phyloP scores from a whole-genome alignment of 2,329 filamentous ascomycete species.

The Arthrobotrys iridis region DNA sequence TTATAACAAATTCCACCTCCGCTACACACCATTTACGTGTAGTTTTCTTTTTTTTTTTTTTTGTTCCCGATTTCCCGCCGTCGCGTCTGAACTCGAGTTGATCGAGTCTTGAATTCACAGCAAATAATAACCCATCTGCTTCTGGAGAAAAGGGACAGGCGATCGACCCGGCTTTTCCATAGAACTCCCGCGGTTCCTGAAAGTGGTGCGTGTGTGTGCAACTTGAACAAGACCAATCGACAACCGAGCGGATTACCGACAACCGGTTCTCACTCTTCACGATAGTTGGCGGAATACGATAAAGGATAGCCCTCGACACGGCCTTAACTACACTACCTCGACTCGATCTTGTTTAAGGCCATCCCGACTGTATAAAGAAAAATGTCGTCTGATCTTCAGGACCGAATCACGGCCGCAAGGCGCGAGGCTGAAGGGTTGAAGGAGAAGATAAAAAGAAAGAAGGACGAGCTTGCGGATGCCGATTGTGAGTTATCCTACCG shows the following conservation, averaged over 20 bases:
- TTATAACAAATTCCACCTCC: conserved; percentile 53
- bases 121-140: conserved; percentile 53
- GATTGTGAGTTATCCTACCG: conserved; percentile 76
- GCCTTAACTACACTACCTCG: no score
- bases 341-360: background rate
- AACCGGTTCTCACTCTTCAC: conserved; percentile 6
- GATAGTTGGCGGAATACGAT: conserved; percentile 27
- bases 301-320: conserved; percentile 6
- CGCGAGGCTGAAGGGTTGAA: conserved; percentile 98
- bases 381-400: conserved; percentile 68
- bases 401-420: conserved; percentile 88
- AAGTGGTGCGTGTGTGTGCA: conserved; percentile 29
- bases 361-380: conserved; percentile 11
- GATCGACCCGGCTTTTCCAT: background rate
- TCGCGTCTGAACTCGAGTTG: conserved; percentile 47
- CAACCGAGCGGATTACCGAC: conserved; percentile 27
- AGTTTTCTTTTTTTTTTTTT: conserved; percentile 22
- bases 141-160: conserved; percentile 21
- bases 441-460: conserved; percentile 99
- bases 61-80: conserved; percentile 31
- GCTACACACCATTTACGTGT: conserved; percentile 23
- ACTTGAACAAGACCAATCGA: conserved; percentile 12
- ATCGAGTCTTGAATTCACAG: conserved; percentile 15
- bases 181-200: conserved; percentile 23
- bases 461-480: conserved; percentile 98